Evolutionary conservation across 495 filamentous ascomycete genomes (phyloP).

Genomic region (Antarctomyces pellizariae): DNA sequence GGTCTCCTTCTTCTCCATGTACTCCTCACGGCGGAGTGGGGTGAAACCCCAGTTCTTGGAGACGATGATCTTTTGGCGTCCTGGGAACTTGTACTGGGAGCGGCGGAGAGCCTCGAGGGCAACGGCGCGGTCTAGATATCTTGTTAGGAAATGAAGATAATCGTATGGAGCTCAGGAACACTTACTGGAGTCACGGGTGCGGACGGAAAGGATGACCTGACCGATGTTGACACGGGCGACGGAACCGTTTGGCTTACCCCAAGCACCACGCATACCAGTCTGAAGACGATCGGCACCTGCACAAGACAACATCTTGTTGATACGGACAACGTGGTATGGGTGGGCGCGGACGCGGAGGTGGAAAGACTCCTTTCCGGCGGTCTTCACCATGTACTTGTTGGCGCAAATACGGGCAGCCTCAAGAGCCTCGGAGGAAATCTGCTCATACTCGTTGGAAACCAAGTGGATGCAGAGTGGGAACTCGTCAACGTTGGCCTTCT

Average conservation of each 20-base stretch:
- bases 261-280: constrained; percentile 99
- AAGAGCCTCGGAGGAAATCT: constrained; percentile 94
- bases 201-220: constrained; percentile 89
- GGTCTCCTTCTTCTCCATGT: constrained; percentile 71
- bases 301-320: constrained; percentile 99
- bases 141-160: constrained; percentile 12
- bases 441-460: constrained; percentile 98
- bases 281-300: constrained; percentile 99
- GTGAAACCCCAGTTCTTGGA: constrained; percentile 99
- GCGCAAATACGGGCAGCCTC: constrained; percentile 98
- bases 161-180: too few relatives aligned
- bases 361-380: constrained; percentile 96
- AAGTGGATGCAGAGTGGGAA: constrained; percentile 97
- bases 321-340: constrained; percentile 98
- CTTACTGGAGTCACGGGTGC: constrained; percentile 73
- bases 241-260: constrained; percentile 93
- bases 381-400: constrained; percentile 96
- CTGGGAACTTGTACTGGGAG: constrained; percentile 99
- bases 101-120: constrained; percentile 97
- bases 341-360: constrained; percentile 94
- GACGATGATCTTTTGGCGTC: constrained; percentile 99
- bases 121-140: constrained; percentile 41
- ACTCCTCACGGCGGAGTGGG: constrained; percentile 87
- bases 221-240: constrained; percentile 99
- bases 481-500: constrained; percentile 94